Percentiles rank a stretch among this genome's conserved stretches.
These are phyloP conservation scores for Rhamnella rubrinervis DNA, from an alignment of 331 rosid species.

Conservation along the genomic window DNA sequence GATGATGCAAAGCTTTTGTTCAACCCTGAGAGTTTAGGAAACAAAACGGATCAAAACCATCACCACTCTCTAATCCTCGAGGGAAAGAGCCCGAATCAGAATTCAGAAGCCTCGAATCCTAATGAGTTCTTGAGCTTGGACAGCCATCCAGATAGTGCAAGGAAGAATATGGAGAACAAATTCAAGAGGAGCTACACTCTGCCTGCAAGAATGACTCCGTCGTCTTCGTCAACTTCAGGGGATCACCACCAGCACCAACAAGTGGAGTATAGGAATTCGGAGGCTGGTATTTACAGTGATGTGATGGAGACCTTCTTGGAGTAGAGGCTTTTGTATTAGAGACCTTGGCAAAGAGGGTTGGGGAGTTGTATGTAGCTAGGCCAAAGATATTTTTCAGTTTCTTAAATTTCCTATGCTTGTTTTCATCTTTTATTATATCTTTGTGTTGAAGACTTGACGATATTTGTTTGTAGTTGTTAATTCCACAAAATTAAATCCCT, in stretches of 20 bases:
- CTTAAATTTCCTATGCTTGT: no score
- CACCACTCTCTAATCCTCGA: constrained; percentile 28
- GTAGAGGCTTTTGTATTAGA: constrained; percentile 27
- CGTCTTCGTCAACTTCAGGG: constrained; percentile 84
- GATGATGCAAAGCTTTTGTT: constrained; percentile 86
- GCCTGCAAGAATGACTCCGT: constrained; percentile 79
- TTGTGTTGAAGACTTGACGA: background rate
- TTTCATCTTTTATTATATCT: background rate
- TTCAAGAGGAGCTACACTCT: constrained; percentile 81
- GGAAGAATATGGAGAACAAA: constrained; percentile 62
- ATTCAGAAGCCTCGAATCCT: constrained; percentile 48
- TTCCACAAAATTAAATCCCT: no score
- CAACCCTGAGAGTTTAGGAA: constrained; percentile 63
- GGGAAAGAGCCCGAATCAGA: constrained; percentile 25
- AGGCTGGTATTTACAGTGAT: constrained; percentile 75
- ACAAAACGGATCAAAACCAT: constrained; percentile 46
- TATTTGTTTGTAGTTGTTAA: no score
- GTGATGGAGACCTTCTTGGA: constrained; percentile 93
- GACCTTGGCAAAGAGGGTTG: constrained; percentile 12
- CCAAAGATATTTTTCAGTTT: no score
- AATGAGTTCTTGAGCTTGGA: constrained; percentile 93
- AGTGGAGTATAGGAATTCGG: constrained; percentile 68
- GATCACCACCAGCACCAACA: constrained; percentile 70
- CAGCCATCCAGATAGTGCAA: constrained; percentile 49
- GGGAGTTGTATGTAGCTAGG: constrained; percentile 65